Base-by-base conservation (phyloP, 2,329 filamentous ascomycete genomes). In the Sporothrix curviconia region DNA sequence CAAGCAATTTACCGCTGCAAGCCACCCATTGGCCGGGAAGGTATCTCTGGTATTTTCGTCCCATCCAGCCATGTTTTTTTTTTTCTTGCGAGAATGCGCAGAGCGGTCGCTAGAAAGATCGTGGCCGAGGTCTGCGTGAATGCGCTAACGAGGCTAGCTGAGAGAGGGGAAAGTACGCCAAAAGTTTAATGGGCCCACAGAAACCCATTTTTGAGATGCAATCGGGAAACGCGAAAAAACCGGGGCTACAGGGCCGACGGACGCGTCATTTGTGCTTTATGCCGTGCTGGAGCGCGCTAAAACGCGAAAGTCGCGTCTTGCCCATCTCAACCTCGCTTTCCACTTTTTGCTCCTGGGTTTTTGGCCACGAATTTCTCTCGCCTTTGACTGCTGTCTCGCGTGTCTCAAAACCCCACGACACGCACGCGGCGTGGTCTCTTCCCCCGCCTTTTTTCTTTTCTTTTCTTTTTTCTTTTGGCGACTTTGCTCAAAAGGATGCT, bases 271-370 rank as follows among this genome's bases (percentile, higher is more conserved):
- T 28, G 24, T 32, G 30, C 30, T 30, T 43, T 19, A 22, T 46
- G 30, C 28, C 46, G 46, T 22, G 37, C 36, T 14, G 2, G 32
- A 36, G 24, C 36, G 49, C 49, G 50, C 37, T 15, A 42, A 25
- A 24, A 57, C 55, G 55, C 55, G 55, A 57, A 57, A 57, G 55
- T 57, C 55, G 55, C 55, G 55, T 57, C 55, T 6, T 4, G 12
- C 19, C 19, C 28, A 52, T 44, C 30, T 19, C 51, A 54, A 43
- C 50, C 25, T 39, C 50, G 15, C 50, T 28, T 30, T 28, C 17
- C 3, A 14, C 17, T 24, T 49, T 11, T 8, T 47, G 28, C 3
- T 22, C 14, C 32, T 14, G 24, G 15, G 17, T 40, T 28, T 52
- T 24, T 54, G 24, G 36, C 25, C n/a, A 42, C 50, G 37, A 19